Conservation (phyloP, 2,329 filamentous ascomycete genomes). For the Stachybotrys elegans region DNA sequence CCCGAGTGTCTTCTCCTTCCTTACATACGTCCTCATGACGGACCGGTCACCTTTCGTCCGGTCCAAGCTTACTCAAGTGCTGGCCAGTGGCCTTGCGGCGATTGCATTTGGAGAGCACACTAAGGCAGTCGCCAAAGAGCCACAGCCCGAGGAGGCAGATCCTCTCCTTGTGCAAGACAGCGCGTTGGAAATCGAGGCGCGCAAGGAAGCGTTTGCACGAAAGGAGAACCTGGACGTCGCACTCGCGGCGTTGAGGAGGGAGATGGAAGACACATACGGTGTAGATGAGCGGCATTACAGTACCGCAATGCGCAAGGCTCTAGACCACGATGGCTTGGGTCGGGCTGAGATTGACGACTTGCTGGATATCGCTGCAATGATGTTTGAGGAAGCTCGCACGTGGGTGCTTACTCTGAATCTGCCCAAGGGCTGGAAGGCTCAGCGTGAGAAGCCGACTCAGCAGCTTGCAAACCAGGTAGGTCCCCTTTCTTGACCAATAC, state of each 20-base stretch:
- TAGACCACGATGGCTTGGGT: slow-evolving; percentile 33
- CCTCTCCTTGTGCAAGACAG: slow-evolving; percentile 36
- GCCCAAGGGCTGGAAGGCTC: slow-evolving; percentile 35
- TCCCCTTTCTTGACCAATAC: neutral
- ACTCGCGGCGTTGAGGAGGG: slow-evolving; percentile 35
- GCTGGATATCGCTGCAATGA: slow-evolving; percentile 39
- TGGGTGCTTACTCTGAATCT: slow-evolving; percentile 36
- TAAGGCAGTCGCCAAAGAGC: slow-evolving; percentile 36
- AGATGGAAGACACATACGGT: slow-evolving; percentile 37
- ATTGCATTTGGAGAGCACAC: slow-evolving; percentile 59
- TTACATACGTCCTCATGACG: slow-evolving; percentile 54
- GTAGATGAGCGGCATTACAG: slow-evolving; percentile 33
- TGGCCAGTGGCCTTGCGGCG: slow-evolving; percentile 55
- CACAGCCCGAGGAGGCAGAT: slow-evolving; percentile 29
- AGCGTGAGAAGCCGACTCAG: slow-evolving; percentile 23
- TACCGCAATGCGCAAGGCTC: slow-evolving; percentile 36
- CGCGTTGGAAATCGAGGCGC: slow-evolving; percentile 49
- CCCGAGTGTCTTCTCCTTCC: slow-evolving; percentile 47
- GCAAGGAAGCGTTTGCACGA: slow-evolving; percentile 58
- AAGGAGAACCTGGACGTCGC: slow-evolving; percentile 59
- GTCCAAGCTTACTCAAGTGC: slow-evolving; percentile 52
- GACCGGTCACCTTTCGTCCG: slow-evolving; percentile 61
- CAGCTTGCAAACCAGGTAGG: slow-evolving; percentile 32
- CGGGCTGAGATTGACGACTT: slow-evolving; percentile 36
- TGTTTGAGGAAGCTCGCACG: slow-evolving; percentile 39